Evolutionary conservation across 805 yeast genomes (phyloP), one percentile per base, ranked within the genome.

Genomic region (Yamadazyma laniorum): DNA sequence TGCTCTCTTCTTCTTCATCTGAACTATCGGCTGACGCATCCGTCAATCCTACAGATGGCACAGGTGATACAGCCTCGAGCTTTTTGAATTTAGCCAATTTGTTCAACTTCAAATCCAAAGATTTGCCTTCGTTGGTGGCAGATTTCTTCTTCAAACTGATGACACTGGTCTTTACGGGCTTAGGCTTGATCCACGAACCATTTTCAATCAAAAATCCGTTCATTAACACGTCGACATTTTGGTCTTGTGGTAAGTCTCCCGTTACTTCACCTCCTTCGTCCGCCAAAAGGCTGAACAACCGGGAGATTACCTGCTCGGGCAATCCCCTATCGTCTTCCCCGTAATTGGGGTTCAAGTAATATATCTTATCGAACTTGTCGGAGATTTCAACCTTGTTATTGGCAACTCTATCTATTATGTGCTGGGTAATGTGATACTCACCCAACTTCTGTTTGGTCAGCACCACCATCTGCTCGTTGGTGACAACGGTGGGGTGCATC

Each of bases 401-500:
- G 30, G 82, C 79, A 17, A 81, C 70, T 42, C 83, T 65, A 53
- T 78, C 82, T 28, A 80, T 74, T 17, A 80, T 64, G 35, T 70
- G 77, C 54, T 81, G 88, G 25, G 66, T 62, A 9, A 66, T 49
- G 2, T 41, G 47, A 16, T 35, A 31, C 9, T 55, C 43, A 18
- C 13, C 41, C 34, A 27, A 72, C 52, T 13, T 49, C 42, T 11
- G 44, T 55, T 78, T 77, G 28, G 63, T 56, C 1, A 44, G 26
- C 32, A 63, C 70, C 14, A 80, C 77, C 14, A 61, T 37, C 3
- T 56, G 63, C 30, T 80, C 82, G 27, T 74, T 71, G 0, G 82
- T 75, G 9, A 81, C 85, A 33, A 77, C 71, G 6, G 85, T 81
- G 14, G 88, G 88, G 51, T 82, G 88, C 37, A 82, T 67, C 34